phyloP scores from a whole-genome alignment of 2,329 filamentous ascomycete species.

The Pseudomassariella vexata region DNA sequence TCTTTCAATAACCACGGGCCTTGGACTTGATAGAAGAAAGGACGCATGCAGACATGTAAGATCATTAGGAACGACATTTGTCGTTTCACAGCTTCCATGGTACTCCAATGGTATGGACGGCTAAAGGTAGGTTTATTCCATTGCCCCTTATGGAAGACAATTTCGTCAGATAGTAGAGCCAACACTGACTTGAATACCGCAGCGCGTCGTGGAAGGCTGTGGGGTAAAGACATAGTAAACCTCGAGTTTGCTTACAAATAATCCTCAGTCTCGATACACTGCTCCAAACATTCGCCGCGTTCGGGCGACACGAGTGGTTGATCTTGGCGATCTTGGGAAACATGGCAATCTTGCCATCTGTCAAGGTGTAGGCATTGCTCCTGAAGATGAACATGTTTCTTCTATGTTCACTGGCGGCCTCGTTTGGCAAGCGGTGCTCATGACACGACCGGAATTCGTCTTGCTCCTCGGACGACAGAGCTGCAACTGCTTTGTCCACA shows the following conservation, averaged over 20 bases:
- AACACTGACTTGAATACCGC: too few relatives aligned
- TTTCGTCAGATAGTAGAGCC: too few relatives aligned
- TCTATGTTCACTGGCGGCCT: conserved; percentile 11
- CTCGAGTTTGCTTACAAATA: too few relatives aligned
- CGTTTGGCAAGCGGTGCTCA: conserved; percentile 13
- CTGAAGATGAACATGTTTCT: conserved; percentile 25
- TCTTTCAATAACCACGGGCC: too few relatives aligned
- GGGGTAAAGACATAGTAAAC: too few relatives aligned
- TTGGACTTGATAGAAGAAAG: too few relatives aligned
- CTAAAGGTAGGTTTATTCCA: too few relatives aligned
- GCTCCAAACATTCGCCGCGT: conserved; percentile 26
- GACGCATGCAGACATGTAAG: too few relatives aligned
- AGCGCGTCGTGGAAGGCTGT: conserved; percentile 20
- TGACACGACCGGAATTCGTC: conserved; percentile 20
- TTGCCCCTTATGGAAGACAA: too few relatives aligned
- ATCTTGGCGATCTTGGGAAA: conserved; percentile 27
- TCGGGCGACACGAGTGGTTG: conserved; percentile 31
- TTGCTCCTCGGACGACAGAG: conserved; percentile 18
- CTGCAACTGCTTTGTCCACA: conserved; percentile 14
- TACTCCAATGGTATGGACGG: too few relatives aligned
- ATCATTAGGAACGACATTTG: too few relatives aligned
- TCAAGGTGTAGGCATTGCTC: conserved; percentile 30
- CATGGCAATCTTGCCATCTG: conserved; percentile 20
- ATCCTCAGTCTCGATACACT: neutral
- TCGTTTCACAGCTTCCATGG: too few relatives aligned